Conservation (phyloP, 2,329 filamentous ascomycete species). For the Myriosclerotinia curreyana region DNA sequence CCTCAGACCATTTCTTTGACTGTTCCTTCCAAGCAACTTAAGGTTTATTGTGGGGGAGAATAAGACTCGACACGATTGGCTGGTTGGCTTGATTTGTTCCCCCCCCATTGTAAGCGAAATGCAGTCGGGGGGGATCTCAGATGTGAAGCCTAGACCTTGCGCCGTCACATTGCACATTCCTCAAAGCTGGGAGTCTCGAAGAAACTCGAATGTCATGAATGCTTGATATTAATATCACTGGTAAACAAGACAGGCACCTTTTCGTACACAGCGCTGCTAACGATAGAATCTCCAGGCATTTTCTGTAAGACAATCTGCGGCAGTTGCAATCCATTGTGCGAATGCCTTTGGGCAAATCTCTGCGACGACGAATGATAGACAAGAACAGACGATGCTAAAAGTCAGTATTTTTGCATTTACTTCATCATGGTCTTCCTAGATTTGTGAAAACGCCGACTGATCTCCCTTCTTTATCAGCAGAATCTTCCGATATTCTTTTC, state of each 20-base stretch:
- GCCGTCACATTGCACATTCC: too few species aligned
- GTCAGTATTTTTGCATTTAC: background rate
- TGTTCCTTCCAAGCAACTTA: too few species aligned
- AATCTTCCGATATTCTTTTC: conserved; percentile 8
- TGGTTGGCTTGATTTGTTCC: too few species aligned
- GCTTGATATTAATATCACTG: conserved; percentile 11
- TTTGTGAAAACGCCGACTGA: background rate
- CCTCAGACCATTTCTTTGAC: too few species aligned
- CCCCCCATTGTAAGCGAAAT: too few species aligned
- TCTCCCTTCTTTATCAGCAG: background rate
- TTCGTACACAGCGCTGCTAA: background rate
- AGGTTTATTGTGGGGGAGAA: too few species aligned
- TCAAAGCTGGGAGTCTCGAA: conserved; percentile 1
- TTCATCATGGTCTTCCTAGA: background rate
- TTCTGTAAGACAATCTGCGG: conserved; percentile 14
- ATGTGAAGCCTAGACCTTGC: too few species aligned
- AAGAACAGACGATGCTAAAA: conserved; percentile 5
- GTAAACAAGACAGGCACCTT: background rate
- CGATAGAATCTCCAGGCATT: background rate
- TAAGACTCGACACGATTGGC: too few species aligned
- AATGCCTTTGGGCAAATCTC: conserved; percentile 18
- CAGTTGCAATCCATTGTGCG: conserved; percentile 18
- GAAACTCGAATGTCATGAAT: conserved; percentile 6
- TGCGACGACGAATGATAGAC: background rate
- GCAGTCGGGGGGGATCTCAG: too few species aligned